Evolutionary conservation across 768 basidiomycete species (phyloP), one percentile per base, ranked within the genome.

Genomic region (Leucocoprinus sp.): DNA sequence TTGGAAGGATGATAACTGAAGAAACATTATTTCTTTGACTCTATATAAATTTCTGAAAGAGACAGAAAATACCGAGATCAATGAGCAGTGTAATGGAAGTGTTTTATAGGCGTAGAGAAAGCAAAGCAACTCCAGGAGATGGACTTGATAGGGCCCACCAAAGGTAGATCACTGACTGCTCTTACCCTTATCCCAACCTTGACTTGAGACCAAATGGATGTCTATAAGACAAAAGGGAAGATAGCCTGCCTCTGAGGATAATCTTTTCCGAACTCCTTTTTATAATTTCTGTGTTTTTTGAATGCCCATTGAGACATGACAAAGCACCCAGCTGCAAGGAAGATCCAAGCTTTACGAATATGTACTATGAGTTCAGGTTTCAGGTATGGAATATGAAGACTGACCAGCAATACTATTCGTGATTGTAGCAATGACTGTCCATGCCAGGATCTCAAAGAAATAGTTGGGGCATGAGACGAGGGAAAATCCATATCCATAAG

Each of bases 381-480:
- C 18, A 17, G 2, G 42, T 5, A 11, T 48, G 17, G 24, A 42
- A 21, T 41, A 44, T 28, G 17, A 29, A n/a, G 36, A 70, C 84
- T 41, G 57, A 90, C 91, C 77, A 34, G 76, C 77, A 53, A 75
- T 67, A 56, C 83, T 87, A 23, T 81, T 76, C 2, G 92, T 92
- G 80, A 98, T 82, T 17, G 70, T 69, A 18, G 73, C 73, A 40
- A 96, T 71, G 12, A 74, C 68, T 3, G 70, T 56, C 89, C 95
- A 96, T 0, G 68, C 83, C 19, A 95, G 49, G 6, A 67, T 73
- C 65, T 99, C 96, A 57, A 93, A 97, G 60, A 88, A 81, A 67
- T 99, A 99, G 63, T 99, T 97, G 12, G 95, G 91, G 69, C 77
- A 86, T 5, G 89, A 85, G 31, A 93, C 75, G n/a, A 77, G 64